Percentiles rank a stretch among this genome's conserved stretches.
Conservation (phyloP, 1,284 basidiomycete species). For the Sanghuangporus weigelae region DNA sequence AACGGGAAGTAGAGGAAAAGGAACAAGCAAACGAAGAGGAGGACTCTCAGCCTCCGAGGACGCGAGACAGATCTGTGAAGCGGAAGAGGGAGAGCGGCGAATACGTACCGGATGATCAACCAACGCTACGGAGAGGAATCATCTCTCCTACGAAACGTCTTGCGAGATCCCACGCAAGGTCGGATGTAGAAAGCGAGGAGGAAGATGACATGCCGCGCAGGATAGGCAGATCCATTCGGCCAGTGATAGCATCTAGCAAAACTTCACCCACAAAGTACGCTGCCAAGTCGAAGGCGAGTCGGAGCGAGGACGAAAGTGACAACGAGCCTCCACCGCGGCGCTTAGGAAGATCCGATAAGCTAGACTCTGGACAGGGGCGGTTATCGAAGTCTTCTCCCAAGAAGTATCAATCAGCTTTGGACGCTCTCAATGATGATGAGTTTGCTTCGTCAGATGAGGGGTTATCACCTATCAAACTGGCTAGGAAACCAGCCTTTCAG, state of each 20-base stretch:
- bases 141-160: conserved; percentile 26
- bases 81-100: background rate
- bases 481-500: background rate
- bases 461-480: background rate
- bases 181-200: background rate
- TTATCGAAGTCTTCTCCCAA: background rate
- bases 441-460: conserved; percentile 6
- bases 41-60: background rate
- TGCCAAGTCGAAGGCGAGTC: background rate
- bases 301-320: background rate
- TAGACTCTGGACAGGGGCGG: background rate
- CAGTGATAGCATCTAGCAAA: background rate
- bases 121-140: conserved; percentile 45
- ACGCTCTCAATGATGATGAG: background rate
- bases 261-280: background rate
- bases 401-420: background rate
- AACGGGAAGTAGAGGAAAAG: conserved; percentile 1
- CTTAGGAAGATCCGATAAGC: background rate
- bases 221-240: background rate
- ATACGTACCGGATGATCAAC: conserved; percentile 26
- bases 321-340: background rate
- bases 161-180: conserved; percentile 22
- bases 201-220: background rate
- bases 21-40: conserved; percentile 1
- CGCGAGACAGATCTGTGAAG: background rate